Conservation (phyloP, 495 filamentous ascomycete species). For the Lentithecium fluviatile region DNA sequence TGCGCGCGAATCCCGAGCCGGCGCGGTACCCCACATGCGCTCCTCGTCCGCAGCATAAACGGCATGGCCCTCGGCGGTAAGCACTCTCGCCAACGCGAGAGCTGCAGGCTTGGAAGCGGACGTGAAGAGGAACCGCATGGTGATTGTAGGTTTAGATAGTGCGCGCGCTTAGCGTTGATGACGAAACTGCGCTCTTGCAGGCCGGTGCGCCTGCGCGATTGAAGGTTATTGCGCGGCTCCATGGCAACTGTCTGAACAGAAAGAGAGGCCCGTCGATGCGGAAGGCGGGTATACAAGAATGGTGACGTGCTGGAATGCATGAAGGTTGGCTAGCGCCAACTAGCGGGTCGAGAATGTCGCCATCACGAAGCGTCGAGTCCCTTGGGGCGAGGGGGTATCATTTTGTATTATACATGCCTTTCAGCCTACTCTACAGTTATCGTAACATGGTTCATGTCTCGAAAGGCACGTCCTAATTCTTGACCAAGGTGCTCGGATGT, state of each 20-base stretch:
- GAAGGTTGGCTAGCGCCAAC: neutral
- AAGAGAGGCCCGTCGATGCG: too few relatives aligned
- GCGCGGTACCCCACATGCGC: neutral
- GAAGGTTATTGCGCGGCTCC: too few relatives aligned
- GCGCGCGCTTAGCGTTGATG: neutral
- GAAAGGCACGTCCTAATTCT: neutral
- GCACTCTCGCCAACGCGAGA: slow-evolving; percentile 1
- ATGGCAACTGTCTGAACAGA: too few relatives aligned
- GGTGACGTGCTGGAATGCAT: too few relatives aligned
- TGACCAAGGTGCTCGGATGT: slow-evolving; percentile 2
- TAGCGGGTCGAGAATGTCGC: neutral
- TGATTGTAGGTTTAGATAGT: neutral
- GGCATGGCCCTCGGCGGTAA: neutral
- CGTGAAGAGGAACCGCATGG: slow-evolving; percentile 2
- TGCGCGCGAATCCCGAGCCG: slow-evolving; percentile 3
- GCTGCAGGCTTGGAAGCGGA: neutral
- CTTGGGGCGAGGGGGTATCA: neutral
- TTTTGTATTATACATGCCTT: slow-evolving; percentile 2
- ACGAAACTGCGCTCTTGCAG: too few relatives aligned
- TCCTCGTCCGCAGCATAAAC: slow-evolving; percentile 5
- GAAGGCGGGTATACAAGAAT: too few relatives aligned
- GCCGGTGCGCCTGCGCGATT: too few relatives aligned
- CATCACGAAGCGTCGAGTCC: neutral
- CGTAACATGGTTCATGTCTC: neutral
- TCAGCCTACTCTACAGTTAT: neutral